Base-by-base conservation (phyloP, 1,284 basidiomycete species). In the Wallemia hederae region DNA sequence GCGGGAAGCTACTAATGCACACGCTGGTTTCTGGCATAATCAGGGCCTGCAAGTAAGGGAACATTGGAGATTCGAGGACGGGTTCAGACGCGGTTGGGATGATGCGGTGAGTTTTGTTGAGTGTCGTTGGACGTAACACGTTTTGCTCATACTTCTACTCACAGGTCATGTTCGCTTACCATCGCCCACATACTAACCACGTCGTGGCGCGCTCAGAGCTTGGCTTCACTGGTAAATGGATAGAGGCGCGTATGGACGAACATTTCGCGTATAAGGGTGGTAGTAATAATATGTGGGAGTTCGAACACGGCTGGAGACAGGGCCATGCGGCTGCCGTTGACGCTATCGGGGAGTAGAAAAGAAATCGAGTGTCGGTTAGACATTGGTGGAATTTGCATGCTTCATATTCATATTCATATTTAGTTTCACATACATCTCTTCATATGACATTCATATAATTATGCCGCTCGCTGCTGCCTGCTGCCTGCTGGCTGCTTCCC, bases 71-170 rank as follows among this genome's bases (percentile, higher is more conserved):
- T 86, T 84, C 66, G 73, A 71, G 26, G 74, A 77, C 1, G 85
- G 82, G 1, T 86, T 82, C 67, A 63, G 71, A 1, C 69, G 73
- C 61, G 84, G 83, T 0, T 87, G 83, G 83, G 76, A 79, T 59
- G 83, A 85, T 65, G 78, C 79, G 0, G 74, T 78, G n/a, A 3
- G 39, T 49, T 15, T 5, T 22, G 14, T 9, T 49, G 39, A 11
- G 22, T n/a, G 39, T 49, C 19, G n/a, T 49, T 17, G 11, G n/a
- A n/a, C n/a, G n/a, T n/a, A n/a, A n/a, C n/a, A n/a, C n/a, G n/a
- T n/a, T n/a, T n/a, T 17, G 39, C 39, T 49, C 11, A 49, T n/a
- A 49, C 39, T 11, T n/a, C n/a, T 31, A 31, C 29, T n/a, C 5
- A 49, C 5, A 49, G 39, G 39, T 49, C 65, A 63, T 70, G 58